A percentile compares a stretch with the other conserved stretches of the same genome.
Evolutionary conservation across 1,284 basidiomycete genomes (phyloP).

Genomic region (Malassezia japonica): DNA sequence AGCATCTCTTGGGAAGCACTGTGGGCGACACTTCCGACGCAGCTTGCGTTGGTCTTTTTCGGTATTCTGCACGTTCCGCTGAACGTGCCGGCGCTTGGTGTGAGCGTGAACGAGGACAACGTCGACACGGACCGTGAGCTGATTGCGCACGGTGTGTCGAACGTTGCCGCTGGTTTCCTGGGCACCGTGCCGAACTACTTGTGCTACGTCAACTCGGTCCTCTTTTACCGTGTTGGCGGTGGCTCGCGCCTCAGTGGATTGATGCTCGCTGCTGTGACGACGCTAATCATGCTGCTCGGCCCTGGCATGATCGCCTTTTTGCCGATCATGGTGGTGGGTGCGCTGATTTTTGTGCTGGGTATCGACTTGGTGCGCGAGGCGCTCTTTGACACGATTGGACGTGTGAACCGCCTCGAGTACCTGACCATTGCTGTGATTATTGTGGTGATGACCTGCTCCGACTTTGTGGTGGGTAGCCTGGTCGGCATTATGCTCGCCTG

Average conservation of each 20-base stretch:
- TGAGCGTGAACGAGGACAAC: constrained; percentile 79
- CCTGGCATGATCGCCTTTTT: constrained; percentile 53
- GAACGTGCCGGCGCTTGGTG: constrained; percentile 73
- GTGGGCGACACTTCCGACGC: constrained; percentile 50
- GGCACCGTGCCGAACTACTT: constrained; percentile 63
- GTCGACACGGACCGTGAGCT: constrained; percentile 88
- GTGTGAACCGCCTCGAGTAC: constrained; percentile 56
- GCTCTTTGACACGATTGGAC: constrained; percentile 84
- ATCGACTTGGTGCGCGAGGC: constrained; percentile 87
- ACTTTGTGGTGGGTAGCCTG: constrained; percentile 82
- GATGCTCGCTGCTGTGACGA: constrained; percentile 69
- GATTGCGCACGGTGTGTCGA: constrained; percentile 83
- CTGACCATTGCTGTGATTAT: constrained; percentile 54
- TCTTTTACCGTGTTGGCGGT: constrained; percentile 86
- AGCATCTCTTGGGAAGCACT: constrained; percentile 42
- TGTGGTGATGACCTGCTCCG: constrained; percentile 62
- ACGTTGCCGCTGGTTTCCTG: constrained; percentile 67
- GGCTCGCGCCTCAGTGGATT: constrained; percentile 72
- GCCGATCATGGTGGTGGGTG: constrained; percentile 54
- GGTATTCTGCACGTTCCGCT: constrained; percentile 74
- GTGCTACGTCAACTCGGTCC: constrained; percentile 49
- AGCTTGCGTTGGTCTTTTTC: constrained; percentile 62
- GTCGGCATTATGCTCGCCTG: constrained; percentile 86
- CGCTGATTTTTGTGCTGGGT: constrained; percentile 88
- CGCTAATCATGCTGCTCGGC: constrained; percentile 67